phyloP scores from a whole-genome alignment of 176 grass and related monocot genomes.

The Triticum monococcum region DNA sequence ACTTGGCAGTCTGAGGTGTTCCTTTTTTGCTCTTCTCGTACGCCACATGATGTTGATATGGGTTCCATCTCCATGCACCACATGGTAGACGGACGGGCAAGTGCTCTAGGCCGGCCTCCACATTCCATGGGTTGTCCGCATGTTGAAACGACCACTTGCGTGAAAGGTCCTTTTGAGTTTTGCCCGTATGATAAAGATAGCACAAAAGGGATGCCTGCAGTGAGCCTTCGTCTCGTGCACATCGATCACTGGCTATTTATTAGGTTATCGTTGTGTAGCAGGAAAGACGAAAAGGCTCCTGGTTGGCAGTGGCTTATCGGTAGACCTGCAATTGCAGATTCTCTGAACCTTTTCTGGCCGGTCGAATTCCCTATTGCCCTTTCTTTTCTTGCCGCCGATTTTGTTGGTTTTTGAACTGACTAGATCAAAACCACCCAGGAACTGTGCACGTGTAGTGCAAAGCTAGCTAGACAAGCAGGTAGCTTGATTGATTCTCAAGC shows the following conservation, averaged over 20 bases:
- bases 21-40: too few relatives aligned
- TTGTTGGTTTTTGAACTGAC: too few relatives aligned
- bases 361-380: neutral
- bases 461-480: too few relatives aligned
- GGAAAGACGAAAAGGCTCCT: conserved; percentile 29
- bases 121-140: neutral
- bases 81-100: neutral
- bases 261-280: neutral
- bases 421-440: too few relatives aligned
- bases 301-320: conserved; percentile 8
- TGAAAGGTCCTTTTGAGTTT: neutral
- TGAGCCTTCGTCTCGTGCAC: neutral
- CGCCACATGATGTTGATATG: neutral
- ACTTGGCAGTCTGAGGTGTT: neutral
- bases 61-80: neutral
- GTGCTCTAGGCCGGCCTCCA: neutral
- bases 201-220: neutral
- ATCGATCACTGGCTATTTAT: neutral
- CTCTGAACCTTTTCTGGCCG: conserved; percentile 33
- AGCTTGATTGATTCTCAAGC: too few relatives aligned
- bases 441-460: too few relatives aligned
- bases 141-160: conserved; percentile 14
- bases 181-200: conserved; percentile 10
- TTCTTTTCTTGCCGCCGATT: conserved; percentile 2
- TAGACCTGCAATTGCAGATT: conserved; percentile 38